Percentiles rank a stretch among this genome's conserved stretches.
These are phyloP conservation scores for Tetrapisispora fleetii DNA, from an alignment of 805 yeast species.

Conservation along the genomic window DNA sequence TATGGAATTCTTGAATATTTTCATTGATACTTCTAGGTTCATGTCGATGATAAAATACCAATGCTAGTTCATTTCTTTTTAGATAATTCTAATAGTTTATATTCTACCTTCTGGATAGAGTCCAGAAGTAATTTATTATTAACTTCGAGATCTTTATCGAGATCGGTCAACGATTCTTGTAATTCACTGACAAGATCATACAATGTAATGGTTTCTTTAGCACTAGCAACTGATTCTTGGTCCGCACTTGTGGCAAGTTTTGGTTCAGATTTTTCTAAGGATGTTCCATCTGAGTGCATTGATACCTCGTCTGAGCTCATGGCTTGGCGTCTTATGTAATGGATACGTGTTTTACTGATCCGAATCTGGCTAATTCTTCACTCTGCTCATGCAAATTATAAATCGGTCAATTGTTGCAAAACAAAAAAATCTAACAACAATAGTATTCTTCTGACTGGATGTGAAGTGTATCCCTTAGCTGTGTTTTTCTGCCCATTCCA, in stretches of 20 bases:
- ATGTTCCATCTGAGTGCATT: constrained; percentile 2
- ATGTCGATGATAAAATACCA: background rate
- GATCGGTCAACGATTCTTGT: constrained; percentile 16
- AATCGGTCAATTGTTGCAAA: no score
- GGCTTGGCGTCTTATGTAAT: background rate
- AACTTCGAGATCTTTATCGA: constrained; percentile 9
- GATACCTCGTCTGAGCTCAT: constrained; percentile 8
- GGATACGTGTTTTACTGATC: no score
- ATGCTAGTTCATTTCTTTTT: background rate
- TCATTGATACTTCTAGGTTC: background rate
- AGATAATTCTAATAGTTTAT: constrained; percentile 10
- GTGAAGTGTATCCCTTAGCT: no score
- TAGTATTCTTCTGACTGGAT: no score
- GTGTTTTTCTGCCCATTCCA: background rate
- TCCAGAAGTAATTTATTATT: constrained; percentile 18
- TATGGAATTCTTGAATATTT: no score
- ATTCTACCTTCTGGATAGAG: constrained; percentile 14
- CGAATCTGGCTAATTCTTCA: no score
- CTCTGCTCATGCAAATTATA: no score
- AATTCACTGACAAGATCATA: constrained; percentile 24
- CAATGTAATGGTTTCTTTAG: constrained; percentile 13
- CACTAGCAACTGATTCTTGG: constrained; percentile 1
- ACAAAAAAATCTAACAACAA: no score
- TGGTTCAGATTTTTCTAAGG: constrained; percentile 4
- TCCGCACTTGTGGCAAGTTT: background rate